phyloP scores from a whole-genome alignment of 1,284 basidiomycete genomes.

The Afroboletus lepidellus region DNA sequence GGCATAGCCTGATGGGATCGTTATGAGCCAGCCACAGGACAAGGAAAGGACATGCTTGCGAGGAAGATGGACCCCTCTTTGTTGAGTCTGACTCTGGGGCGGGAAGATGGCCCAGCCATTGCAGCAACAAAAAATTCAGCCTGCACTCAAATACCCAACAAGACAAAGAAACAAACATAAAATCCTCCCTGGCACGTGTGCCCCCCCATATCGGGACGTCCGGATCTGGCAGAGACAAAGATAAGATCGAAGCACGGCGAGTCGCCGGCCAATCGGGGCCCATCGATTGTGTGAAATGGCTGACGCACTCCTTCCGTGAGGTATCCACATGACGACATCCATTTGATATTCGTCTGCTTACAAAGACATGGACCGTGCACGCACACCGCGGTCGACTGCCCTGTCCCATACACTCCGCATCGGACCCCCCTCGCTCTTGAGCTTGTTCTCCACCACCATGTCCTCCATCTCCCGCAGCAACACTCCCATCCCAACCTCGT shows the following conservation, averaged over 20 bases:
- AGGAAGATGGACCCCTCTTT: constrained; percentile 13
- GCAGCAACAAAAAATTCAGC: not conserved
- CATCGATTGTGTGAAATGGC: not conserved
- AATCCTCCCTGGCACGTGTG: constrained; percentile 5
- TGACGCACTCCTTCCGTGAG: constrained; percentile 3
- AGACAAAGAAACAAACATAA: not conserved
- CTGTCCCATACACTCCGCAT: constrained; percentile 50
- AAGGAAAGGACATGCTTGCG: constrained; percentile 5
- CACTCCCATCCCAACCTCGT: constrained; percentile 38
- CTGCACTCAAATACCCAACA: constrained; percentile 12
- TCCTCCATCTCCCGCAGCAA: constrained; percentile 59
- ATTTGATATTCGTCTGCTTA: constrained; percentile 17
- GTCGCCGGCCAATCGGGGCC: constrained; percentile 4
- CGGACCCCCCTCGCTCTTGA: constrained; percentile 50
- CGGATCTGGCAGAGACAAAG: constrained; percentile 13
- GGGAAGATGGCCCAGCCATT: constrained; percentile 7
- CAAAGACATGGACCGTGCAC: constrained; percentile 31
- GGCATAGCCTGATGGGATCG: constrained; percentile 25
- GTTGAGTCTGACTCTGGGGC: constrained; percentile 8
- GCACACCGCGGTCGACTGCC: constrained; percentile 30
- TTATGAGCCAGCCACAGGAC: too few species aligned
- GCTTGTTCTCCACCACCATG: constrained; percentile 58
- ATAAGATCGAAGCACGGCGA: constrained; percentile 21
- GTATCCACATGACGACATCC: constrained; percentile 6
- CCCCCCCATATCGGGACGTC: constrained; percentile 11